phyloP scores from a whole-genome alignment of 1,284 basidiomycete species.

The Cryptococcus wingfieldii region DNA sequence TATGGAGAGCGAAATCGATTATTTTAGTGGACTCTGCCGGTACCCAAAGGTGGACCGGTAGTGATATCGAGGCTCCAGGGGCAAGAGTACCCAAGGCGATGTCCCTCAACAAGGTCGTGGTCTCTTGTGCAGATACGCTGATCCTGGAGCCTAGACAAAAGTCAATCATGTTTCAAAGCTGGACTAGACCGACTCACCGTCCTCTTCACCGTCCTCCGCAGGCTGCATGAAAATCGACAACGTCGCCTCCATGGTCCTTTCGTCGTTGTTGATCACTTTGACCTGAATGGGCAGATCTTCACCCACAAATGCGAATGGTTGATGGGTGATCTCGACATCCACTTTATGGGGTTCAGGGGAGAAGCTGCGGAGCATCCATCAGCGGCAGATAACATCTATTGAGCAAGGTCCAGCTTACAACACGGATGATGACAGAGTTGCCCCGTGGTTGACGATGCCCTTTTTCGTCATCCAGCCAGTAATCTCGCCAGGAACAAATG shows the following conservation, averaged over 20 bases:
- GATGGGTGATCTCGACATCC: conserved; percentile 56
- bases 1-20: conserved; percentile 27
- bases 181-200: conserved; percentile 53
- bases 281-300: conserved; percentile 70
- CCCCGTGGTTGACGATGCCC: conserved; percentile 9
- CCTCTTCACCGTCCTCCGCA: conserved; percentile 69
- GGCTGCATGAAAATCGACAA: conserved; percentile 74
- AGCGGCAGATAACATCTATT: not conserved
- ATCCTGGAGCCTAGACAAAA: conserved; percentile 4
- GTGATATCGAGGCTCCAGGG: conserved; percentile 9
- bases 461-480: conserved; percentile 20
- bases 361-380: conserved; percentile 52
- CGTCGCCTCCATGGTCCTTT: conserved; percentile 60
- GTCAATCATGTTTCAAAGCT: no score
- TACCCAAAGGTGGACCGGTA: conserved; percentile 14
- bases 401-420: conserved; percentile 7
- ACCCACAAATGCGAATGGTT: conserved; percentile 66
- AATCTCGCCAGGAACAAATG: conserved; percentile 15
- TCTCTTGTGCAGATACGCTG: conserved; percentile 17
- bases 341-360: conserved; percentile 61
- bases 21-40: conserved; percentile 18
- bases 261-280: conserved; percentile 64
- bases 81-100: conserved; percentile 23
- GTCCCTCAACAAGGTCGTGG: conserved; percentile 20
- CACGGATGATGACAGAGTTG: conserved; percentile 15